Conservation (phyloP, 495 filamentous ascomycete genomes). For the Neurospora hispaniola region DNA sequence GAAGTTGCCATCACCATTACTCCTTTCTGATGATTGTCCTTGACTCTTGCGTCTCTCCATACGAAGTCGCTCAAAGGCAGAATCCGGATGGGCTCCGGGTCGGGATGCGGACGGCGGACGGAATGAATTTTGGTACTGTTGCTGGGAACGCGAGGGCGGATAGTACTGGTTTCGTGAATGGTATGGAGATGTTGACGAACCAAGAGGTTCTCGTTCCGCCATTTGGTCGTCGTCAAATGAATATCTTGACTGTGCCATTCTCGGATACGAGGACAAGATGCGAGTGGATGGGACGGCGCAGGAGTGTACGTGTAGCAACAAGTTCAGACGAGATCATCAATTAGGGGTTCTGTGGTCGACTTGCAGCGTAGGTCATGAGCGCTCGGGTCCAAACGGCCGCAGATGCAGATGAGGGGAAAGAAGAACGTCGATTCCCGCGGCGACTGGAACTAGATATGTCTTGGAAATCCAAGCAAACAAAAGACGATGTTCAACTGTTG, state of each 20-base stretch:
- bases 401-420: not conserved
- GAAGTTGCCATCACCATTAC: conserved; percentile 2
- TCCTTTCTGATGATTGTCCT: conserved; percentile 11
- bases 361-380: not conserved
- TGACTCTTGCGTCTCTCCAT: conserved; percentile 27
- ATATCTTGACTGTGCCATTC: conserved; percentile 19
- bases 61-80: conserved; percentile 30
- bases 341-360: not conserved
- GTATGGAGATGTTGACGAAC: conserved; percentile 3
- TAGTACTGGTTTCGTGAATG: conserved; percentile 11
- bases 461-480: not conserved
- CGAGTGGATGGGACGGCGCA: not conserved
- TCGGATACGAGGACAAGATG: not conserved
- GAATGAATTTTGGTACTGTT: conserved; percentile 17
- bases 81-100: conserved; percentile 33
- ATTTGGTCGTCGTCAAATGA: conserved; percentile 24
- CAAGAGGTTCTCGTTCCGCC: conserved; percentile 30
- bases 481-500: not conserved
- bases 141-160: conserved; percentile 9
- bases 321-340: not conserved
- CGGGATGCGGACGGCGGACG: conserved; percentile 15
- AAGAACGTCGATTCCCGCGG: not conserved
- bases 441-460: not conserved
- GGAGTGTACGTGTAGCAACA: not conserved
- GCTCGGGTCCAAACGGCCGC: not conserved